These are phyloP conservation scores for Dillenia turbinata DNA, from an alignment of 164 flowering plant species.

Conservation along the genomic window DNA sequence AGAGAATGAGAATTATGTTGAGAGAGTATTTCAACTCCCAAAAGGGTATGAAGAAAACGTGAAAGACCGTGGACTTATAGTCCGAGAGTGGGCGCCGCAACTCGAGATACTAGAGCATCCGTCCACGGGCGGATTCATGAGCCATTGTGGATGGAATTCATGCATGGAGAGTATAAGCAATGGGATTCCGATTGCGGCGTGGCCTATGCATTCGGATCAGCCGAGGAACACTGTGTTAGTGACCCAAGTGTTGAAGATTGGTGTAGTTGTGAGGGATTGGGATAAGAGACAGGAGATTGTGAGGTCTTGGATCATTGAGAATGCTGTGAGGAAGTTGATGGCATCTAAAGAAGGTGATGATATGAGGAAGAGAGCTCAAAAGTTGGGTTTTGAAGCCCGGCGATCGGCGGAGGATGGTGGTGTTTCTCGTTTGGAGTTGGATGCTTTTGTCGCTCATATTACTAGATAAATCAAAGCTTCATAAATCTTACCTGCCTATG, in stretches of 20 bases:
- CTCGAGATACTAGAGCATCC: slow-evolving; percentile 39
- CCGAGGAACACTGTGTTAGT: slow-evolving; percentile 47
- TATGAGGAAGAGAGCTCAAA: slow-evolving; percentile 44
- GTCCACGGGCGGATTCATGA: slow-evolving; percentile 49
- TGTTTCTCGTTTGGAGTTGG: slow-evolving; percentile 33
- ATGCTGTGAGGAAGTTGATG: slow-evolving; percentile 39
- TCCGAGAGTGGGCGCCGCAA: slow-evolving; percentile 57
- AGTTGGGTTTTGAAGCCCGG: slow-evolving; percentile 26
- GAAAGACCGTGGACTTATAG: slow-evolving; percentile 26
- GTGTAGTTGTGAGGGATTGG: slow-evolving; percentile 46
- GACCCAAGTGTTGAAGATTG: slow-evolving; percentile 36
- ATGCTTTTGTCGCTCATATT: slow-evolving; percentile 48
- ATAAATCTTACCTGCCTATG: too few species aligned
- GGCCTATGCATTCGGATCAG: slow-evolving; percentile 88
- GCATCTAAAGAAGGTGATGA: slow-evolving; percentile 40
- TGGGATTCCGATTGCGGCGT: slow-evolving; percentile 59
- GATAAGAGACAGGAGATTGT: slow-evolving; percentile 23
- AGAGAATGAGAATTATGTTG: background rate
- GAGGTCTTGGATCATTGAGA: slow-evolving; percentile 13
- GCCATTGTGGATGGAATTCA: slow-evolving; percentile 66
- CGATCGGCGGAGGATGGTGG: slow-evolving; percentile 34
- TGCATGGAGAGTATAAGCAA: slow-evolving; percentile 45
- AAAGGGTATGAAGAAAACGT: slow-evolving; percentile 46
- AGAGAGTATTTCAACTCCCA: slow-evolving; percentile 25
- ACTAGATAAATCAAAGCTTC: slow-evolving; percentile 16